Evolutionary conservation across 345 rosid species (phyloP).

Genomic region (Alliaria petiolata): DNA sequence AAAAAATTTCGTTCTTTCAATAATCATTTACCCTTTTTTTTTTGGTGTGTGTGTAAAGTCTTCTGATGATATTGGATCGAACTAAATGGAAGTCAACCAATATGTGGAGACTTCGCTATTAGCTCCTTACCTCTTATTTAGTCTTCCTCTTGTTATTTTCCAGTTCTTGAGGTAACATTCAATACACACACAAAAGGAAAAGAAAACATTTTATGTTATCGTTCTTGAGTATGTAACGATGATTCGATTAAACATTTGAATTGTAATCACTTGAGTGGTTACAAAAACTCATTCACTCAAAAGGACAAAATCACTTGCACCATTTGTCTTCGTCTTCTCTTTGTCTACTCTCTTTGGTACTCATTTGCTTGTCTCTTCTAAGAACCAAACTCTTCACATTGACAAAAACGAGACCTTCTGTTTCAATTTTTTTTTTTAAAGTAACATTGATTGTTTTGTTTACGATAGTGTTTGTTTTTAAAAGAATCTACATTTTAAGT

Average conservation of each 20-base stretch:
- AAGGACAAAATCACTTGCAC: slow-evolving; percentile 66
- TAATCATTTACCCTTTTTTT: not conserved
- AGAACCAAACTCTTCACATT: not conserved
- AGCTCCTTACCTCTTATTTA: slow-evolving; percentile 67
- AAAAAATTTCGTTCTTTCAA: not conserved
- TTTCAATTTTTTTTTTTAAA: not conserved
- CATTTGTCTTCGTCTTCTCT: slow-evolving; percentile 51
- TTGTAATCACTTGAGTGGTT: no score
- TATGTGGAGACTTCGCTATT: slow-evolving; percentile 62
- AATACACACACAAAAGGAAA: no score
- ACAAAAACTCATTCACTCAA: slow-evolving; percentile 68
- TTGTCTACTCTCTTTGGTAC: slow-evolving; percentile 63
- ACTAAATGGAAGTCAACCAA: slow-evolving; percentile 75
- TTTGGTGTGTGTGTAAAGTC: slow-evolving; percentile 39
- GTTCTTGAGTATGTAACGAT: no score
- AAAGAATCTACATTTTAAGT: no score
- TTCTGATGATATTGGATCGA: slow-evolving; percentile 69
- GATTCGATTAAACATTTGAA: no score
- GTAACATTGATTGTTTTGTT: no score
- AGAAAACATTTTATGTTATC: no score
- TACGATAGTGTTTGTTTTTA: no score
- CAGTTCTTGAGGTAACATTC: slow-evolving; percentile 54
- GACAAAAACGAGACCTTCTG: not conserved
- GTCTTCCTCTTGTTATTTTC: slow-evolving; percentile 57
- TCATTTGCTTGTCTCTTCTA: not conserved